Evolutionary conservation across 1,284 basidiomycete genomes (phyloP), one percentile per base, ranked within the genome.

Genomic region (Xanthoconium separans): DNA sequence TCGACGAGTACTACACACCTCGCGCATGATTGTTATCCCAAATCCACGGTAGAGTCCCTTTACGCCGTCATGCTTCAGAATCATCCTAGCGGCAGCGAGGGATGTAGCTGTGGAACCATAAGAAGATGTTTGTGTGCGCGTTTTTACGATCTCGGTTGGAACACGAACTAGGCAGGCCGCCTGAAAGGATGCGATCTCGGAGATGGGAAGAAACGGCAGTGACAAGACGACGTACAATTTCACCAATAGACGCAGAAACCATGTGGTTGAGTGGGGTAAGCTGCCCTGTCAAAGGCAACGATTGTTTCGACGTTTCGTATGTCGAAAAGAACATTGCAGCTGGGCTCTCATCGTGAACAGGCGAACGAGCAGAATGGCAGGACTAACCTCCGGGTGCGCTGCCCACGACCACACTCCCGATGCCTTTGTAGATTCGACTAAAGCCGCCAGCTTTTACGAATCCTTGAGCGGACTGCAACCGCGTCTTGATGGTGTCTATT

Each of bases 271-370:
- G 64, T 0, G 90, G 85, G 13, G 81, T 79, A 27, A 86, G 75
- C 53, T 84, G 74, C 4, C 76, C 73, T 1, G 78, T 75, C 9
- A 83, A 68, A 0, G 91, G 90, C 2, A 91, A 70, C 27, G 73
- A 75, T 46, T 82, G 81, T 73, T 99, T 99, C 62, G 96, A 80
- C 13, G 83, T 83, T 65, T 98, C 95, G 69, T 99, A 99, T 0
- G 88, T 93, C 22, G 91, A 90, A 71, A 99, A 99, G 77, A 99
- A 99, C 1, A 86, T 83, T 2, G 95, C 93, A 55, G 96, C 96
- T 96, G 55, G 18, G 43, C 45, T 46, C 50, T 41, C 15, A 50
- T 57, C 44, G 54, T 44, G 24, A 34, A 47, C 20, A 31, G 37
- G 42, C 6, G 11, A 43, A 36, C 16, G 15, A 48, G n/a, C 39